phyloP scores from a whole-genome alignment of 805 yeast species.

The Zygoascus biomembranicola region DNA sequence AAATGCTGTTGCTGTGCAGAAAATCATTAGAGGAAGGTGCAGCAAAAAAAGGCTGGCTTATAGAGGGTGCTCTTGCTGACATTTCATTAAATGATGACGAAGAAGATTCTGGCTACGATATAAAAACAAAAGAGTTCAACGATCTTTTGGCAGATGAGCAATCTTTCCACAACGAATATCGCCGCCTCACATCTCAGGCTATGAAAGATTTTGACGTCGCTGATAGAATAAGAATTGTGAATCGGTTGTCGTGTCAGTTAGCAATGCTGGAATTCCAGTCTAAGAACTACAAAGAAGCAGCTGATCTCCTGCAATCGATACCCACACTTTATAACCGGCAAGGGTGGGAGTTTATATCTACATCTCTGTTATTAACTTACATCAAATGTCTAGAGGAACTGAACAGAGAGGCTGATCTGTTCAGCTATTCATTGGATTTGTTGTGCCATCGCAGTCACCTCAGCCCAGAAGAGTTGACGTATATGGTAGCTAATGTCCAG shows the following conservation, averaged over 20 bases:
- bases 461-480: constrained; percentile 13
- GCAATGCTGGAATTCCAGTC: constrained; percentile 60
- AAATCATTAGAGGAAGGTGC: constrained; percentile 31
- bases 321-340: constrained; percentile 57
- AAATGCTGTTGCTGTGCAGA: constrained; percentile 32
- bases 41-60: constrained; percentile 19
- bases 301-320: constrained; percentile 55
- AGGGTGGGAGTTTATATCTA: constrained; percentile 72
- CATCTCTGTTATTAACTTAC: constrained; percentile 55
- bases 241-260: constrained; percentile 67
- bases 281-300: constrained; percentile 51
- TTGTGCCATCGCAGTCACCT: constrained; percentile 18
- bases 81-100: constrained; percentile 13
- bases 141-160: constrained; percentile 27
- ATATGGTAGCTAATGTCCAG: constrained; percentile 17
- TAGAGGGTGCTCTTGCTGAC: constrained; percentile 26
- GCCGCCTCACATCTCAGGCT: constrained; percentile 47
- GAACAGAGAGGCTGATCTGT: constrained; percentile 18
- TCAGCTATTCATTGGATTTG: constrained; percentile 24
- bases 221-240: constrained; percentile 55
- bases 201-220: constrained; percentile 45
- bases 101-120: constrained; percentile 10
- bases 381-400: constrained; percentile 48
- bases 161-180: constrained; percentile 35
- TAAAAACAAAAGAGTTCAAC: constrained; percentile 17